phyloP scores from a whole-genome alignment of 2,329 filamentous ascomycete species.

The Epichloe bromicola region DNA sequence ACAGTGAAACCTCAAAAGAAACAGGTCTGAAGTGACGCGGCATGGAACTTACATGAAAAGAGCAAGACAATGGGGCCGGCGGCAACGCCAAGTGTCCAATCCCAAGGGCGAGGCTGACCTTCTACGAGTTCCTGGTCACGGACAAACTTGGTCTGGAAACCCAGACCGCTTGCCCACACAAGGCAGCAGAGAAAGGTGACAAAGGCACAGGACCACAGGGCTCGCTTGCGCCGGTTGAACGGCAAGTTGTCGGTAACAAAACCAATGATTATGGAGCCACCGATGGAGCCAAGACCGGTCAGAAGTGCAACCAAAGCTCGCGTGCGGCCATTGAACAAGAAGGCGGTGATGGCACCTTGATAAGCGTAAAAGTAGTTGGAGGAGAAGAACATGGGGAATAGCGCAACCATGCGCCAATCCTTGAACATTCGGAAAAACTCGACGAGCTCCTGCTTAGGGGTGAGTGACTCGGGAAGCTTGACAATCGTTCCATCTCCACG shows the following conservation, averaged over 20 bases:
- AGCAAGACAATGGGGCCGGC: conserved; percentile 14
- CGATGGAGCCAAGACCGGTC: conserved; percentile 61
- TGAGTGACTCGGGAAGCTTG: conserved; percentile 3
- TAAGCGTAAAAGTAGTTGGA: conserved; percentile 80
- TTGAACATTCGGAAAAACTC: conserved; percentile 11
- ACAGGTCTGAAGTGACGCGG: too few relatives aligned
- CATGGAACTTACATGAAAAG: conserved; percentile 10
- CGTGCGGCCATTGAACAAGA: conserved; percentile 61
- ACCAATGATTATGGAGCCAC: conserved; percentile 54
- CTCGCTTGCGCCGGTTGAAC: conserved; percentile 45
- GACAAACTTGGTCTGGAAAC: conserved; percentile 45
- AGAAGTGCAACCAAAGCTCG: conserved; percentile 59
- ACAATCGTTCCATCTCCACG: conserved; percentile 7
- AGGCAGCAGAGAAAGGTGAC: conserved; percentile 51
- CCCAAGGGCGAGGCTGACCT: conserved; percentile 13
- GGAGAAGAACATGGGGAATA: conserved; percentile 73
- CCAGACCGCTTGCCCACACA: conserved; percentile 58
- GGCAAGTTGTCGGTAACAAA: conserved; percentile 44
- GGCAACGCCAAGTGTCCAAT: conserved; percentile 13
- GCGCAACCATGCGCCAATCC: conserved; percentile 39
- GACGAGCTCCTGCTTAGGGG: conserved; percentile 4
- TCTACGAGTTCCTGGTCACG: conserved; percentile 8
- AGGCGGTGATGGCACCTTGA: conserved; percentile 60
- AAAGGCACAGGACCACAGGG: conserved; percentile 41
- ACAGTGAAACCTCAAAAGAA: too few relatives aligned